These are phyloP conservation scores for Wickerhamomyces chambardii DNA, from an alignment of 805 yeast species.

Conservation along the genomic window DNA sequence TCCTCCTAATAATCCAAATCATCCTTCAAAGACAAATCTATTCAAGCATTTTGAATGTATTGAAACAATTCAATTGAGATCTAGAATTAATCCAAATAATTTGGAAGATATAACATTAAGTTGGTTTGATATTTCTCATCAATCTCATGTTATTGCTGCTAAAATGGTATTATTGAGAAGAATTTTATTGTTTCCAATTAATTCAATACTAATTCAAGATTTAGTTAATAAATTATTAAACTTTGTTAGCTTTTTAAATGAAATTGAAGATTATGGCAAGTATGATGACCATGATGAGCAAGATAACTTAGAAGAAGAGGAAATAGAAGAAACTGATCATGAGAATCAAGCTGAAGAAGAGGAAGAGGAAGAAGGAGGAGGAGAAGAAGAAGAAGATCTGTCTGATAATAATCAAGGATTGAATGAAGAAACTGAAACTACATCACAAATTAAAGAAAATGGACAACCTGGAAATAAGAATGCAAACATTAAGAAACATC, in stretches of 20 bases:
- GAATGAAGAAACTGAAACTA: no score
- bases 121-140: constrained; percentile 54
- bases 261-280: constrained; percentile 2
- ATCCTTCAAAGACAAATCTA: constrained; percentile 8
- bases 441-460: no score
- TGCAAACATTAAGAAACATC: no score
- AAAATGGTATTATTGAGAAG: constrained; percentile 26
- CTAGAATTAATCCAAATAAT: background rate
- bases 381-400: no score
- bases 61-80: no score
- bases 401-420: no score
- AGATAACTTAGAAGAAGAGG: no score
- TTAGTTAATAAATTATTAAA: constrained; percentile 22
- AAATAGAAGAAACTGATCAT: no score
- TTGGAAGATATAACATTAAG: constrained; percentile 9
- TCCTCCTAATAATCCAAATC: constrained; percentile 12
- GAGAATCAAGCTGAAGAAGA: no score
- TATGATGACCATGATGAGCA: no score
- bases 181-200: constrained; percentile 29
- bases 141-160: constrained; percentile 30
- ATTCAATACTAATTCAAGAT: constrained; percentile 24
- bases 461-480: no score
- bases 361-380: no score
- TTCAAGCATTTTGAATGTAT: constrained; percentile 4
- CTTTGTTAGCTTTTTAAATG: constrained; percentile 21